phyloP scores from a whole-genome alignment of 371 early-diverging fungal species.

The Lichtheimia ornata region DNA sequence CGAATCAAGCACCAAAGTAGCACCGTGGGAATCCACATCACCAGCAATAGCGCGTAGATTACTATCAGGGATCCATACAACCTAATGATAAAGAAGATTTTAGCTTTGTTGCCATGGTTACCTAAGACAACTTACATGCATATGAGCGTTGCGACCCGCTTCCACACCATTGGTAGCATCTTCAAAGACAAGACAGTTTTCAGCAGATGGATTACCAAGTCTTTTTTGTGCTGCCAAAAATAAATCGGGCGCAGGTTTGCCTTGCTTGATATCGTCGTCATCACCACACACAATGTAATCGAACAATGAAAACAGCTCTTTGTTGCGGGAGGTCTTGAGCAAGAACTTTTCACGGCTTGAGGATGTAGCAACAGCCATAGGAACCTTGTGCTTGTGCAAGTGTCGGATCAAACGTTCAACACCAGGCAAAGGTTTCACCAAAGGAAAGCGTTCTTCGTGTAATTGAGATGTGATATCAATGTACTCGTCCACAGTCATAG shows the following conservation, averaged over 20 bases:
- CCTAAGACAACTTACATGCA: slow-evolving; percentile 60
- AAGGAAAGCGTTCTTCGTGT: slow-evolving; percentile 62
- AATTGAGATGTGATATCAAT: slow-evolving; percentile 38
- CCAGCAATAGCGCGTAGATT: slow-evolving; percentile 36
- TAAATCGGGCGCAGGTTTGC: slow-evolving; percentile 92
- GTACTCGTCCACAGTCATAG: slow-evolving; percentile 84
- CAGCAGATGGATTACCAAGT: slow-evolving; percentile 50
- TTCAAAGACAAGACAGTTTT: slow-evolving; percentile 90
- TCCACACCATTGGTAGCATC: slow-evolving; percentile 84
- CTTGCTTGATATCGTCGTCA: slow-evolving; percentile 72
- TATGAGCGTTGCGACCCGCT: slow-evolving; percentile 82
- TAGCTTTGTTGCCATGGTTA: background rate
- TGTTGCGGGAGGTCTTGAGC: slow-evolving; percentile 73
- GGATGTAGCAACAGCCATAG: slow-evolving; percentile 91
- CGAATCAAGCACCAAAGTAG: slow-evolving; percentile 55
- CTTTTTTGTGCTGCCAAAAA: slow-evolving; percentile 73
- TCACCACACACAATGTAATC: slow-evolving; percentile 85
- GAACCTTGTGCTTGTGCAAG: slow-evolving; percentile 72
- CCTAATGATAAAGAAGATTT: slow-evolving; percentile 23
- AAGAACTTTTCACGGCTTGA: slow-evolving; percentile 72
- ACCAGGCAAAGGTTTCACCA: slow-evolving; percentile 68
- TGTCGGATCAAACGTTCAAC: slow-evolving; percentile 78
- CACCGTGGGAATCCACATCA: slow-evolving; percentile 37
- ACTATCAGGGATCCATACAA: slow-evolving; percentile 83
- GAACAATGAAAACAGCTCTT: slow-evolving; percentile 77